Conservation (phyloP, 352 stramenopile species). For the Aphanomyces stellatus region DNA sequence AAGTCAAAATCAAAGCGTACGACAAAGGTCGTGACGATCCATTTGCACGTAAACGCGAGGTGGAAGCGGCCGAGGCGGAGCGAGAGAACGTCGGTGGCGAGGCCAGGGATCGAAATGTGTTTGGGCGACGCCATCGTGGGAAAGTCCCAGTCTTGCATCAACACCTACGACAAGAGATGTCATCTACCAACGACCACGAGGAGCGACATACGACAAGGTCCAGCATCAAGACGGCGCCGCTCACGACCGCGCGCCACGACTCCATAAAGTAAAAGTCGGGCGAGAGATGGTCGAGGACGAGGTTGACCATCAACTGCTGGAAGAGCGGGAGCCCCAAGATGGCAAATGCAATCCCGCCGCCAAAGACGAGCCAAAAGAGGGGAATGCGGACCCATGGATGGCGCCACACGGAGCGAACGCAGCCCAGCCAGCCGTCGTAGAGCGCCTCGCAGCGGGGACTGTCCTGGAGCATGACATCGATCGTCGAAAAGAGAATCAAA, state of each 20-base stretch:
- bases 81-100: not conserved
- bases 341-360: not conserved
- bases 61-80: not conserved
- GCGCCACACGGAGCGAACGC: conserved; percentile 5
- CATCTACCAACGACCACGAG: not conserved
- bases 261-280: not conserved
- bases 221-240: conserved; percentile 9
- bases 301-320: not conserved
- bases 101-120: conserved; percentile 1
- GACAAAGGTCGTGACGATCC: not conserved
- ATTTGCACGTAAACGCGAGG: conserved; percentile 16
- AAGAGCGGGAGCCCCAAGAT: not conserved
- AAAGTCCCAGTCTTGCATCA: conserved; percentile 21
- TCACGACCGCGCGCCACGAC: conserved; percentile 15
- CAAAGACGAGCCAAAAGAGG: conserved; percentile 4
- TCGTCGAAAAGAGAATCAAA: conserved; percentile 1
- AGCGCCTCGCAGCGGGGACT: conserved; percentile 5
- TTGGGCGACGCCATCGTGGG: conserved; percentile 4
- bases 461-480: conserved; percentile 19
- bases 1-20: not conserved
- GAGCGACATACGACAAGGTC: conserved; percentile 15
- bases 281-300: not conserved
- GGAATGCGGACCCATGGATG: conserved; percentile 3
- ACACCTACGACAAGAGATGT: not conserved
- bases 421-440: conserved; percentile 6